phyloP scores from a whole-genome alignment of 352 stramenopile genomes.

The Phytophthora kernoviae region DNA sequence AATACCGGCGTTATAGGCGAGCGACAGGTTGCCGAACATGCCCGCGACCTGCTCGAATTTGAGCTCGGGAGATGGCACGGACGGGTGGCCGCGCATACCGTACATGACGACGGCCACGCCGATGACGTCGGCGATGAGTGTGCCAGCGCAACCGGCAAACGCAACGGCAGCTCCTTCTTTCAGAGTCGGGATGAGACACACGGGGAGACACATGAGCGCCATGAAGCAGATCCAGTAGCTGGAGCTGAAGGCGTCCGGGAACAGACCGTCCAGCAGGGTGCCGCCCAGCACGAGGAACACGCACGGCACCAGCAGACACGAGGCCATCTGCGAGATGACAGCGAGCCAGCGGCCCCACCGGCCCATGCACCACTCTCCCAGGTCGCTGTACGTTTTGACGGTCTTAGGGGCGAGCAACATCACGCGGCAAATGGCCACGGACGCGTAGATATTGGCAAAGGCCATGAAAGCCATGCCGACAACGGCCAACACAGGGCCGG shows the following conservation, averaged over 20 bases:
- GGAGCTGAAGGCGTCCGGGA: constrained; percentile 26
- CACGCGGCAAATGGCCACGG: constrained; percentile 36
- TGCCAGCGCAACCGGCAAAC: constrained; percentile 36
- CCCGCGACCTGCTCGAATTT: constrained; percentile 37
- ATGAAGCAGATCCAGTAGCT: constrained; percentile 49
- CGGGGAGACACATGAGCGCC: constrained; percentile 35
- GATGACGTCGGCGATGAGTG: constrained; percentile 39
- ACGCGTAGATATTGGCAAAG: constrained; percentile 45
- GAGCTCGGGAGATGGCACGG: constrained; percentile 25
- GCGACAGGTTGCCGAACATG: constrained; percentile 36
- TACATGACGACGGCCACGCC: constrained; percentile 27
- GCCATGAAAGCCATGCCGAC: constrained; percentile 45
- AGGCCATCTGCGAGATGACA: constrained; percentile 45
- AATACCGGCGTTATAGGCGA: constrained; percentile 23
- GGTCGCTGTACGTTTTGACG: constrained; percentile 40
- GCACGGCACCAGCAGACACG: constrained; percentile 28
- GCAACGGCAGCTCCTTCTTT: constrained; percentile 35
- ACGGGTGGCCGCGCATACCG: constrained; percentile 24
- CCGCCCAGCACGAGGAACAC: constrained; percentile 30
- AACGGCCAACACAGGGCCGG: constrained; percentile 25
- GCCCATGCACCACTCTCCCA: constrained; percentile 41
- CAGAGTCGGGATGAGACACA: constrained; percentile 38
- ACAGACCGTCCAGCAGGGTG: constrained; percentile 23
- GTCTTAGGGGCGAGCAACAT: constrained; percentile 29
- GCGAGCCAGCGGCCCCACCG: constrained; percentile 43